These are phyloP conservation scores for Xylariaceae sp. DNA, from an alignment of 2,329 filamentous ascomycete genomes.

Conservation along the genomic window DNA sequence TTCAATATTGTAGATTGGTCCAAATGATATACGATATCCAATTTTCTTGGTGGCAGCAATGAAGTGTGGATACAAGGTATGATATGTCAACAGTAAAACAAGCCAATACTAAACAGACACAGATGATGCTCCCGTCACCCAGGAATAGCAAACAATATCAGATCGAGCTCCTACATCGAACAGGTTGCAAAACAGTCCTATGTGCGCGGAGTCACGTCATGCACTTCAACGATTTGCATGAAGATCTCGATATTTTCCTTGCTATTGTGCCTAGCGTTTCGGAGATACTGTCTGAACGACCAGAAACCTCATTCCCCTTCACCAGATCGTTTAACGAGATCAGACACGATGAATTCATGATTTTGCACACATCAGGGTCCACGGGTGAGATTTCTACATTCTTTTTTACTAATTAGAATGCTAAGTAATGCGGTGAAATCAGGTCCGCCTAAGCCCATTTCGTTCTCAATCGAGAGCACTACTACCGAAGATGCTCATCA, in stretches of 20 bases:
- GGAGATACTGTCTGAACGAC: background rate
- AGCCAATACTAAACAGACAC: background rate
- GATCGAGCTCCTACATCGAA: conserved; percentile 3
- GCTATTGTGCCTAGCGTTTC: conserved; percentile 2
- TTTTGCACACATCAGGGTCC: conserved; percentile 6
- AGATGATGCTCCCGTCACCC: conserved; percentile 7
- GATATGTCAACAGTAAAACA: background rate
- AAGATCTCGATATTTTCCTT: conserved; percentile 3
- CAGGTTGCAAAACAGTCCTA: conserved; percentile 1
- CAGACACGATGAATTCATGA: conserved; percentile 5
- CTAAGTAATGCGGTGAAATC: too few relatives aligned
- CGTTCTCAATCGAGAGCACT: conserved; percentile 4
- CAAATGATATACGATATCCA: conserved; percentile 5
- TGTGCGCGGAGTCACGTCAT: conserved; percentile 3
- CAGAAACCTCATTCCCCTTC: conserved; percentile 1
- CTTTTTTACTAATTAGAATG: background rate
- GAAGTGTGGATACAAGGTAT: conserved; percentile 7
- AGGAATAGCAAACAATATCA: conserved; percentile 6
- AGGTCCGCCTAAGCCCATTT: conserved; percentile 7
- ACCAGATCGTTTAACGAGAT: conserved; percentile 2
- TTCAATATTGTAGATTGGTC: too few relatives aligned
- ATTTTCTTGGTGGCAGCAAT: conserved; percentile 6
- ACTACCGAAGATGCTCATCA: conserved; percentile 7
- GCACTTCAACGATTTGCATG: conserved; percentile 4
- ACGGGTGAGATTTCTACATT: background rate